phyloP scores from a whole-genome alignment of 345 rosid species.

The Hibiscus tridactylites region DNA sequence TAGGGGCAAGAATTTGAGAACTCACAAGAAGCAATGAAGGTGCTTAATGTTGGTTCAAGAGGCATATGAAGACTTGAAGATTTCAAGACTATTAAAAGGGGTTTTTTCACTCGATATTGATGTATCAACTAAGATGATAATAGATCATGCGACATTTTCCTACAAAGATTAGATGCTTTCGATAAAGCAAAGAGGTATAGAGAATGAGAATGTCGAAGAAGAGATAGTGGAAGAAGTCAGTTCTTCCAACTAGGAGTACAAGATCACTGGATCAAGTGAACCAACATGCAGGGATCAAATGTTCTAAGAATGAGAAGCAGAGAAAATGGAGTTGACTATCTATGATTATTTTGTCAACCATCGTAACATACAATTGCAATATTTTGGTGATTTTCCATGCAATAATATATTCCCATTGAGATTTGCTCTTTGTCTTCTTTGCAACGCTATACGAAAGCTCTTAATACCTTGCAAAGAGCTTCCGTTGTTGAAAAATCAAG shows the following conservation, averaged over 20 bases:
- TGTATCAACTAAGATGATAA: no score
- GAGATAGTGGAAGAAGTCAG: slow-evolving; percentile 11
- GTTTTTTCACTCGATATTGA: no score
- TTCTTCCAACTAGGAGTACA: slow-evolving; percentile 67
- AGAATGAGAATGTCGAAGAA: no score
- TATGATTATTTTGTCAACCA: slow-evolving; percentile 54
- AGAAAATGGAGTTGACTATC: slow-evolving; percentile 47
- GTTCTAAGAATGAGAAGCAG: slow-evolving; percentile 46
- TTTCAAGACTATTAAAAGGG: no score
- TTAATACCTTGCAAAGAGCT: slow-evolving; percentile 57
- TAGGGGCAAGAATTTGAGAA: no score
- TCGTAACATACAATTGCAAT: slow-evolving; percentile 42
- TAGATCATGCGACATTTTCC: no score
- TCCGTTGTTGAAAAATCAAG: slow-evolving; percentile 62
- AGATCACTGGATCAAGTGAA: slow-evolving; percentile 81
- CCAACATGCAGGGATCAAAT: slow-evolving; percentile 40
- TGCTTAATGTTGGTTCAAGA: no score
- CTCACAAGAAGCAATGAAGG: no score
- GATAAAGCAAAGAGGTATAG: no score
- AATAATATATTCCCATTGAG: slow-evolving; percentile 75
- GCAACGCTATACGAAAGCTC: slow-evolving; percentile 84
- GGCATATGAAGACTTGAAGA: no score
- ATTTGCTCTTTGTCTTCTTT: slow-evolving; percentile 66
- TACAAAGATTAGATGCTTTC: no score
- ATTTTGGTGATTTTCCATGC: slow-evolving; percentile 68